Evolutionary conservation across 441 rosid species (phyloP), one percentile per base, ranked within the genome.

Genomic region (Mallotus japonicus): DNA sequence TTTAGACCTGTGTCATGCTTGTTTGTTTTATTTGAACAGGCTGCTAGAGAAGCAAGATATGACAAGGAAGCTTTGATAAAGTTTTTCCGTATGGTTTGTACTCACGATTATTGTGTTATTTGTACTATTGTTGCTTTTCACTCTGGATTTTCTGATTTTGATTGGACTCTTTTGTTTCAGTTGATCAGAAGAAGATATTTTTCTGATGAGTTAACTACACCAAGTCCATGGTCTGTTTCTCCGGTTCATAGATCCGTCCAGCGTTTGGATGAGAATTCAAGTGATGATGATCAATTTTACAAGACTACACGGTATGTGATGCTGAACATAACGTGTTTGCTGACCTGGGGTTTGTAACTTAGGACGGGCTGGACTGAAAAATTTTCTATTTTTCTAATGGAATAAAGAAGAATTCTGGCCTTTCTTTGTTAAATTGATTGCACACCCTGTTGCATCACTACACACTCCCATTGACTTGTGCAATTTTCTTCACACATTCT

Each of bases 171-270:
- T 53, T 75, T 78, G 55, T 78, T 74, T 60, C 89, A 95, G 99
- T 87, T 96, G 84, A 90, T 96, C 78, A 83, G 97, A 83, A 84
- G 97, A 83, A 88, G 99, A 80, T 96, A 96, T 75, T 92, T 92
- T 80, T 83, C 97, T 42, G 97, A 96, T 12, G 98, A 92, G 60
- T 78, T 79, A 74, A 89, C 95, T 19, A 75, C 86, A 51, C 76
- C 90, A 64, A 88, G 80, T 78, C 83, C 92, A 24, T 96, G 99
- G 99, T 85, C 97, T 15, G 42, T 79, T 67, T 85, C 96, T n/a
- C 82, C 96, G 11, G 80, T 55, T 77, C 90, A 79, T 62, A 82
- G 88, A 71, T 67, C 96, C 69, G 77, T 80, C 40, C 91, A 87
- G 71, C 91, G 93, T 20, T 79, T 90, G 70, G 99, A 92, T 78